A percentile compares a stretch with the other conserved stretches of the same genome.
Conservation (phyloP, 2,329 filamentous ascomycete genomes). For the Dothideomycetes sp. region DNA sequence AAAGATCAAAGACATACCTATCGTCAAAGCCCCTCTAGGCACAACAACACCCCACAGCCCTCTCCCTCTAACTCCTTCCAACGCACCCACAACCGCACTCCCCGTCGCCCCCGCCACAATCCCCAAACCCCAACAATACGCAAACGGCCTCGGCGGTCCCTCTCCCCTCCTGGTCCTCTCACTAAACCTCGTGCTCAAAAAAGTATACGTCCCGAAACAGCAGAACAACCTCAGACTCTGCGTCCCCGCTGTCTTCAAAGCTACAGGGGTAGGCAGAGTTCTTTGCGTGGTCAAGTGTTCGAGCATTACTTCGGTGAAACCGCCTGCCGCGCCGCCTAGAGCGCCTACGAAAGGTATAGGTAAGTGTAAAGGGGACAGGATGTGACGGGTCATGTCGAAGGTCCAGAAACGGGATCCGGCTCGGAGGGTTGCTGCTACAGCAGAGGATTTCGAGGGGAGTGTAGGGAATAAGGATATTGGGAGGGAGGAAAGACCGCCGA, state of each 20-base stretch:
- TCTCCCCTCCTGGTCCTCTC: too few relatives aligned
- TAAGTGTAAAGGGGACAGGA: conserved; percentile 5
- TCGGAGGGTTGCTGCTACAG: too few relatives aligned
- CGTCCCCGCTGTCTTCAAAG: not conserved
- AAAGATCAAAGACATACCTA: too few relatives aligned
- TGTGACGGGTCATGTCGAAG: conserved; percentile 14
- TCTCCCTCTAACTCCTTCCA: conserved; percentile 13
- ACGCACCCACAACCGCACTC: conserved; percentile 13
- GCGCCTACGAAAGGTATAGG: conserved; percentile 10
- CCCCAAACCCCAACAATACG: conserved; percentile 16
- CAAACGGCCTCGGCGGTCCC: conserved; percentile 14
- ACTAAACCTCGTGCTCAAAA: conserved; percentile 13
- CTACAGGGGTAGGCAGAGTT: conserved; percentile 3
- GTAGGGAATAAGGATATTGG: too few relatives aligned
- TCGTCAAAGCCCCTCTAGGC: conserved; percentile 12
- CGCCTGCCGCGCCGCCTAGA: conserved; percentile 16
- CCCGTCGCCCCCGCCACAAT: conserved; percentile 14
- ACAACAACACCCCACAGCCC: conserved; percentile 4
- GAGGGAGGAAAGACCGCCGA: too few relatives aligned
- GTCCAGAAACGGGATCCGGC: conserved; percentile 15
- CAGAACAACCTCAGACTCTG: conserved; percentile 15
- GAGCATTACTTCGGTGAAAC: conserved; percentile 14
- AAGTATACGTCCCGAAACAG: conserved; percentile 17
- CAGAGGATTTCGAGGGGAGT: too few relatives aligned
- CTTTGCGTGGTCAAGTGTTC: conserved; percentile 13